phyloP scores from a whole-genome alignment of 257 asterid genomes.

The Nemophila menziesii region DNA sequence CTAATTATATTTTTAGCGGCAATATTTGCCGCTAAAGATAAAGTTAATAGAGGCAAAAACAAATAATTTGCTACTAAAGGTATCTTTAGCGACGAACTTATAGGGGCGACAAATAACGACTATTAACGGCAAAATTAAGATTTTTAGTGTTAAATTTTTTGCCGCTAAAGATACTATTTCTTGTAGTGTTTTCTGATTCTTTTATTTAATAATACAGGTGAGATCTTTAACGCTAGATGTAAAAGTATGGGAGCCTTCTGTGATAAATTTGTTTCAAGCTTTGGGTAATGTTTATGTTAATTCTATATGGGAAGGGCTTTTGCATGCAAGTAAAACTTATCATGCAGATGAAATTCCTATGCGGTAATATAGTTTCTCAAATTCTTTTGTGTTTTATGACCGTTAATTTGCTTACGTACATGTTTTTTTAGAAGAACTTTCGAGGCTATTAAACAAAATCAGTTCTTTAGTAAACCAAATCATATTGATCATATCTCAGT shows the following conservation, averaged over 20 bases:
- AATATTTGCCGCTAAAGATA: too few species aligned
- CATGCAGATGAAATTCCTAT: constrained; percentile 56
- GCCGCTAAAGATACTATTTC: too few species aligned
- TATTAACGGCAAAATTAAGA: too few species aligned
- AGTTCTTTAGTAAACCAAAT: constrained; percentile 68
- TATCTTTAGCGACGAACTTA: too few species aligned
- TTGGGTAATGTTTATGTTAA: constrained; percentile 84
- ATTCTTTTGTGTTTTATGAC: constrained; percentile 1
- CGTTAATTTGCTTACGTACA: background rate
- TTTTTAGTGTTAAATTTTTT: too few species aligned
- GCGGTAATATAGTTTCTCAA: constrained; percentile 39
- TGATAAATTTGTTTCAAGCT: constrained; percentile 76
- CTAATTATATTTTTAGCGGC: too few species aligned
- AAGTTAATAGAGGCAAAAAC: too few species aligned
- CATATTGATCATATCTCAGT: constrained; percentile 64
- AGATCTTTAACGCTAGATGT: constrained; percentile 96
- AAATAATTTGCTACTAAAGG: too few species aligned
- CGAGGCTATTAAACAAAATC: too few species aligned
- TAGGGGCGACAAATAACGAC: too few species aligned
- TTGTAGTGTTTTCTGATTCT: too few species aligned
- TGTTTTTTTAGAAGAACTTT: too few species aligned
- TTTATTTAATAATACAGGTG: constrained; percentile 41
- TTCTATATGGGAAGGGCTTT: constrained; percentile 85
- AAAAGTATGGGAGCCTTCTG: constrained; percentile 98
- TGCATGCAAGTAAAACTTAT: constrained; percentile 62